These are phyloP conservation scores for Ogataea hybrid DNA, from an alignment of 1,139 yeast genomes.

Conservation along the genomic window DNA sequence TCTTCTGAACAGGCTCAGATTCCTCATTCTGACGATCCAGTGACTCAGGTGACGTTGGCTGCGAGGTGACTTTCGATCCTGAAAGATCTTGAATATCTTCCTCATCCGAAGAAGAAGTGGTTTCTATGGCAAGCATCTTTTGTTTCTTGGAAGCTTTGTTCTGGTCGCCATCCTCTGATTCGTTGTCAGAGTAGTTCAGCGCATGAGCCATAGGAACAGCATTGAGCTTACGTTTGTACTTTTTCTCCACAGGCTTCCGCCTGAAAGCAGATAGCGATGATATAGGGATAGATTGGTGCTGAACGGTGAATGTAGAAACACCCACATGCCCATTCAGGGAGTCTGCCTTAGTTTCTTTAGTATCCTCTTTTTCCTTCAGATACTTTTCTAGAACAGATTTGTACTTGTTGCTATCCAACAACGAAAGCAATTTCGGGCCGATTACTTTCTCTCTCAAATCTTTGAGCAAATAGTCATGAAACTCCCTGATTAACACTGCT, in stretches of 20 bases:
- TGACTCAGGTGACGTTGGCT: constrained; percentile 26
- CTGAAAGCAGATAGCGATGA: constrained; percentile 20
- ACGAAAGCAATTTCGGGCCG: constrained; percentile 67
- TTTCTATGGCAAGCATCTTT: constrained; percentile 17
- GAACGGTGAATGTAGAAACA: constrained; percentile 16
- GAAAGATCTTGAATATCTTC: constrained; percentile 15
- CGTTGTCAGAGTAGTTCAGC: constrained; percentile 42
- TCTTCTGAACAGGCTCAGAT: constrained; percentile 4
- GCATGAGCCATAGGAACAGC: constrained; percentile 71
- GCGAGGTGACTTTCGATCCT: constrained; percentile 16
- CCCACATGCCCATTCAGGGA: constrained; percentile 12
- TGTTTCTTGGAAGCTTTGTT: constrained; percentile 11
- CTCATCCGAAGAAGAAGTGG: constrained; percentile 18
- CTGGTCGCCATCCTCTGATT: constrained; percentile 36
- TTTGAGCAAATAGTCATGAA: constrained; percentile 59
- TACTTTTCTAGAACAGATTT: constrained; percentile 51
- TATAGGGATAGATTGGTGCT: constrained; percentile 21
- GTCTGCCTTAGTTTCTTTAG: constrained; percentile 9
- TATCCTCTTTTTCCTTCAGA: constrained; percentile 27
- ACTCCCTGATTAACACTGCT: constrained; percentile 57
- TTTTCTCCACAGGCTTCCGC: constrained; percentile 10
- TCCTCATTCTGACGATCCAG: constrained; percentile 9
- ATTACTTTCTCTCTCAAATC: constrained; percentile 75
- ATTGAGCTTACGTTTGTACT: constrained; percentile 17
- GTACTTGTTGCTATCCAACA: constrained; percentile 58